A percentile compares a stretch with the other conserved stretches of the same genome.
Evolutionary conservation across 2,329 filamentous ascomycete species (phyloP).

Genomic region (Aspergillus brasiliensis): DNA sequence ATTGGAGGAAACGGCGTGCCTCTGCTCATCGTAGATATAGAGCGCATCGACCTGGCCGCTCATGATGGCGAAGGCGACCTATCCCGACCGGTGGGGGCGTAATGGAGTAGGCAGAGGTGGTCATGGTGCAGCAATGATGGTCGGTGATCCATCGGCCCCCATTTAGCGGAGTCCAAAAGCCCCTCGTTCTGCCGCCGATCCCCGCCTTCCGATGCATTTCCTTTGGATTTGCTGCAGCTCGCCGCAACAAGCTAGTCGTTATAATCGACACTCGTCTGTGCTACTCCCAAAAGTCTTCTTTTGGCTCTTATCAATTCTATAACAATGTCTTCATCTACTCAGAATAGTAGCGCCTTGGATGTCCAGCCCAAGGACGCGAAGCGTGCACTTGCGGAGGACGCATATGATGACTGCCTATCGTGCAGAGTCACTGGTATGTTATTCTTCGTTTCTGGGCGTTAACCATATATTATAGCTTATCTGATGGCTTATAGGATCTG

Average conservation of each 20-base stretch:
- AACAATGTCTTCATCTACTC: conserved; percentile 43
- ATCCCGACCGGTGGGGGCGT: conserved; percentile 22
- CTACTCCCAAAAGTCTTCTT: conserved; percentile 9
- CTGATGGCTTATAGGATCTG: conserved; percentile 58
- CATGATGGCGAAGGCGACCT: conserved; percentile 57
- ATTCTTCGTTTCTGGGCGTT: not conserved
- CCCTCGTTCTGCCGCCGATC: conserved; percentile 35
- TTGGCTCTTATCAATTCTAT: not conserved
- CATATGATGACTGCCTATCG: conserved; percentile 65
- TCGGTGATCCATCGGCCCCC: conserved; percentile 1
- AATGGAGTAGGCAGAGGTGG: not conserved
- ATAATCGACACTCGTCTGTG: not conserved
- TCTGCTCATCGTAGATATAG: conserved; percentile 95
- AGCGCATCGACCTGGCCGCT: conserved; percentile 89
- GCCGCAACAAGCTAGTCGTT: too few species aligned
- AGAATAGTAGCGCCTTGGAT: conserved; percentile 52
- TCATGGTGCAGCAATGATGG: conserved; percentile 5
- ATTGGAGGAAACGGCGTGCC: conserved; percentile 57
- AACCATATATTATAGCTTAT: not conserved
- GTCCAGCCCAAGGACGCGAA: conserved; percentile 62
- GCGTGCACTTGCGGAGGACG: conserved; percentile 51
- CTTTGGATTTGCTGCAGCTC: conserved; percentile 6
- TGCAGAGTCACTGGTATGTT: conserved; percentile 71
- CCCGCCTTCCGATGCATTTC: conserved; percentile 28
- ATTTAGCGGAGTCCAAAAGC: not conserved